Conservation (phyloP, 1,284 basidiomycete species). For the Ustilago vetiveriae region DNA sequence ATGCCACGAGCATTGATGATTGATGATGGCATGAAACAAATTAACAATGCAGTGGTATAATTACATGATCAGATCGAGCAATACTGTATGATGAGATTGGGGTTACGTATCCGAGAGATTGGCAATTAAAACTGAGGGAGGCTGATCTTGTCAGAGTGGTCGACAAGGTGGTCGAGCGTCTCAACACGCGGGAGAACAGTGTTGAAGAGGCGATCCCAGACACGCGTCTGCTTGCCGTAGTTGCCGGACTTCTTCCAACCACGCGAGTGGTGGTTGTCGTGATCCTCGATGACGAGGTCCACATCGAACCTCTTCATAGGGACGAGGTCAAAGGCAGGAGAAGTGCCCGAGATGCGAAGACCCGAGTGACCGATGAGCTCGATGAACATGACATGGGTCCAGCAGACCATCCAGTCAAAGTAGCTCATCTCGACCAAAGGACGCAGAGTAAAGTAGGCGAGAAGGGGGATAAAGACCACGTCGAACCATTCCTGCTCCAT, state of each 20-base stretch:
- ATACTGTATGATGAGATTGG: too few species aligned
- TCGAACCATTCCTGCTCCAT: conserved; percentile 58
- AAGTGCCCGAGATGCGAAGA: conserved; percentile 46
- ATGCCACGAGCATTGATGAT: too few species aligned
- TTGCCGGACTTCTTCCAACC: conserved; percentile 55
- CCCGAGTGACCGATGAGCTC: conserved; percentile 61
- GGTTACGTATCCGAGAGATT: too few species aligned
- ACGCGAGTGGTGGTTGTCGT: conserved; percentile 62
- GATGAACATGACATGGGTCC: conserved; percentile 47
- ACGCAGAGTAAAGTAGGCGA: conserved; percentile 34
- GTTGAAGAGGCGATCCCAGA: conserved; percentile 63
- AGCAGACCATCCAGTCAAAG: conserved; percentile 47
- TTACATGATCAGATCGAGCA: too few species aligned
- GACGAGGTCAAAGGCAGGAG: conserved; percentile 34
- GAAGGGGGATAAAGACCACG: conserved; percentile 46
- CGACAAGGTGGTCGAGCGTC: conserved; percentile 33
- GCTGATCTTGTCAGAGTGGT: conserved; percentile 24
- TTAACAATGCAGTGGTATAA: too few species aligned
- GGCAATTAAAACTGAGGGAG: conserved; percentile 21
- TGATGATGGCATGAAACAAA: too few species aligned
- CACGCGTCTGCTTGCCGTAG: conserved; percentile 63
- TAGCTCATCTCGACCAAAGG: conserved; percentile 32
- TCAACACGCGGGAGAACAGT: conserved; percentile 55
- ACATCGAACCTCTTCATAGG: conserved; percentile 44
- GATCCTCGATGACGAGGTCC: conserved; percentile 65